Conservation (phyloP, 2,329 filamentous ascomycete species). For the Lasiodiplodia gonubiensis region DNA sequence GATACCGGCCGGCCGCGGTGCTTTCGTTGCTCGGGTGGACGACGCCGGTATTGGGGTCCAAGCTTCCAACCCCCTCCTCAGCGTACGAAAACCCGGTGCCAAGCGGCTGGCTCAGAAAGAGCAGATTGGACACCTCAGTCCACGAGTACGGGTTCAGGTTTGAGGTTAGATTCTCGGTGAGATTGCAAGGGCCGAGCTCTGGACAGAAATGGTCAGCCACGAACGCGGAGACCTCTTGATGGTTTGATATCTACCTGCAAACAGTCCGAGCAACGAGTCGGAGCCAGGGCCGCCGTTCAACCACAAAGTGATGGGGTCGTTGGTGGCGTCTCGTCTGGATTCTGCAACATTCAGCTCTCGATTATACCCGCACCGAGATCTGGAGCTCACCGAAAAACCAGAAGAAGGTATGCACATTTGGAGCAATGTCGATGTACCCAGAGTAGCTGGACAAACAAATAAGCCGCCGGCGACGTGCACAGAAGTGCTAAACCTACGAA, state of each 20-base stretch:
- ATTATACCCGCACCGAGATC: no score
- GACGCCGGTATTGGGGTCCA: conserved; percentile 52
- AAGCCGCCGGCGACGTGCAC: no score
- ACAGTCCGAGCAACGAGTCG: conserved; percentile 62
- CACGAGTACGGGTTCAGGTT: conserved; percentile 63
- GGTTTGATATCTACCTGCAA: conserved; percentile 47
- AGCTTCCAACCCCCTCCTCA: conserved; percentile 28
- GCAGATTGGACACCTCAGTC: conserved; percentile 64
- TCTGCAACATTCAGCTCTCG: conserved; percentile 37
- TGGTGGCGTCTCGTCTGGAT: conserved; percentile 53
- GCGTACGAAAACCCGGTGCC: conserved; percentile 62
- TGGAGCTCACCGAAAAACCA: conserved; percentile 52
- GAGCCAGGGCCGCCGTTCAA: conserved; percentile 61
- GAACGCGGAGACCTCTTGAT: not conserved
- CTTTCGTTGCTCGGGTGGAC: conserved; percentile 53
- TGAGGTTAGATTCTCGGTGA: conserved; percentile 43
- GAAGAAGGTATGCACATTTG: conserved; percentile 49
- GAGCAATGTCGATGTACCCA: conserved; percentile 49
- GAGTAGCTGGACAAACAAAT: conserved; percentile 43
- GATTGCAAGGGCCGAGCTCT: conserved; percentile 48
- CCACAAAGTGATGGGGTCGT: conserved; percentile 59
- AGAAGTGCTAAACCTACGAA: conserved; percentile 36
- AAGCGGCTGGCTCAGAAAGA: conserved; percentile 68
- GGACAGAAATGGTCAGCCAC: conserved; percentile 28
- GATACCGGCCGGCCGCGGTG: conserved; percentile 54